Percentiles rank a stretch among this genome's conserved stretches.
phyloP scores from a whole-genome alignment of 331 rosid species.

The Malus hybrid region DNA sequence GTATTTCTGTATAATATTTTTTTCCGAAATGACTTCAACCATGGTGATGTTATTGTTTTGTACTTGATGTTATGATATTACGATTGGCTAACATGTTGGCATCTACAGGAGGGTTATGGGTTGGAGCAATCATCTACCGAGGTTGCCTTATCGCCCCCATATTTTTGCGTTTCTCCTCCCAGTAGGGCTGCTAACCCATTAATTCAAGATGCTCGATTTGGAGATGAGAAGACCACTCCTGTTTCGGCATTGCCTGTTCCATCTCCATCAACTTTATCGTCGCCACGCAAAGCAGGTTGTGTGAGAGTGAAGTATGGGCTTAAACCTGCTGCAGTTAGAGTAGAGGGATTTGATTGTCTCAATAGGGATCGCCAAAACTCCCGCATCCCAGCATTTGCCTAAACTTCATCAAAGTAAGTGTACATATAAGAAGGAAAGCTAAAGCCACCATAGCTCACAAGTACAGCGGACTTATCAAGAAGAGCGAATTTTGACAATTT shows the following conservation, averaged over 20 bases:
- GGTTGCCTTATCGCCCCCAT: constrained; percentile 74
- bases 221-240: constrained; percentile 40
- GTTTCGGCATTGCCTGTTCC: constrained; percentile 19
- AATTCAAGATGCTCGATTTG: constrained; percentile 60
- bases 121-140: constrained; percentile 36
- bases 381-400: constrained; percentile 75
- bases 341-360: constrained; percentile 91
- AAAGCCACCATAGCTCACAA: constrained; percentile 30
- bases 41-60: neutral
- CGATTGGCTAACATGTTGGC: constrained; percentile 9
- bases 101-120: constrained; percentile 51
- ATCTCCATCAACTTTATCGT: constrained; percentile 53
- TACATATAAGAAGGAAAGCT: constrained; percentile 57
- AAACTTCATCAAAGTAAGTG: constrained; percentile 44
- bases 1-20: neutral
- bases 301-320: constrained; percentile 61
- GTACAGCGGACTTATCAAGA: constrained; percentile 29
- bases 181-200: constrained; percentile 70
- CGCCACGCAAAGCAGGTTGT: constrained; percentile 65
- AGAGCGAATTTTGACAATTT: constrained; percentile 22
- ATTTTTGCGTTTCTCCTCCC: constrained; percentile 82
- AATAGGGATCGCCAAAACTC: constrained; percentile 79
- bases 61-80: neutral
- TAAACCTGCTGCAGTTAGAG: constrained; percentile 82
- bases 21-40: neutral